Percentiles rank a stretch among this genome's conserved stretches.
Conservation (phyloP, 805 yeast species). For the Tetrapisispora nanseiensis region DNA sequence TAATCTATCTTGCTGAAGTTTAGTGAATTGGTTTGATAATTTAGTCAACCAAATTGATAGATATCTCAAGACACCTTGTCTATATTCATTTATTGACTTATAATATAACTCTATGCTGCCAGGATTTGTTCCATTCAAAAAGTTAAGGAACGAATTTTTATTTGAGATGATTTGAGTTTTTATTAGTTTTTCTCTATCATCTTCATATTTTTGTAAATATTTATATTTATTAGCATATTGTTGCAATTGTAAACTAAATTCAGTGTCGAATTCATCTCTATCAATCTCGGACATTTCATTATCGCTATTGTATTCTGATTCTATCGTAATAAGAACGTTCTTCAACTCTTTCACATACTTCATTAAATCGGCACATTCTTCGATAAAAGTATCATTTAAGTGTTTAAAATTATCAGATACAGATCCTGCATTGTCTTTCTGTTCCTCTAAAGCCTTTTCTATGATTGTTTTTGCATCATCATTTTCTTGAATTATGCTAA, state of each 20-base stretch:
- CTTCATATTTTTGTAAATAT: constrained; percentile 43
- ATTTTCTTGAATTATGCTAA: constrained; percentile 19
- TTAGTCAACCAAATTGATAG: constrained; percentile 36
- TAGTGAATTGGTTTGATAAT: constrained; percentile 37
- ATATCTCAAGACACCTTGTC: constrained; percentile 41
- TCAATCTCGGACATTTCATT: constrained; percentile 35
- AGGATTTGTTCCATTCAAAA: constrained; percentile 27
- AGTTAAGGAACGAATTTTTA: constrained; percentile 19
- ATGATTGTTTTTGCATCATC: background rate
- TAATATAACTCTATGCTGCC: constrained; percentile 30
- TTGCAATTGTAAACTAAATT: constrained; percentile 42
- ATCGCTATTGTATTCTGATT: constrained; percentile 22
- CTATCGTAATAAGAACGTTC: constrained; percentile 19
- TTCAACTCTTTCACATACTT: constrained; percentile 24
- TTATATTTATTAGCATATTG: constrained; percentile 42
- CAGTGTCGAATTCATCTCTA: constrained; percentile 47
- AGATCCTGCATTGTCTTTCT: background rate
- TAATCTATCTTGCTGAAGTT: constrained; percentile 41
- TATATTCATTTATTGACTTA: constrained; percentile 34
- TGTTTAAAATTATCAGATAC: background rate
- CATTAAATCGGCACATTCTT: constrained; percentile 24
- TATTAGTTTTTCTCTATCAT: constrained; percentile 30
- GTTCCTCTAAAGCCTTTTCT: background rate
- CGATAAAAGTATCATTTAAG: constrained; percentile 23
- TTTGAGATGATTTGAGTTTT: constrained; percentile 15